Conservation (phyloP, 2,329 filamentous ascomycete species). For the Penicillium hesseltinei region DNA sequence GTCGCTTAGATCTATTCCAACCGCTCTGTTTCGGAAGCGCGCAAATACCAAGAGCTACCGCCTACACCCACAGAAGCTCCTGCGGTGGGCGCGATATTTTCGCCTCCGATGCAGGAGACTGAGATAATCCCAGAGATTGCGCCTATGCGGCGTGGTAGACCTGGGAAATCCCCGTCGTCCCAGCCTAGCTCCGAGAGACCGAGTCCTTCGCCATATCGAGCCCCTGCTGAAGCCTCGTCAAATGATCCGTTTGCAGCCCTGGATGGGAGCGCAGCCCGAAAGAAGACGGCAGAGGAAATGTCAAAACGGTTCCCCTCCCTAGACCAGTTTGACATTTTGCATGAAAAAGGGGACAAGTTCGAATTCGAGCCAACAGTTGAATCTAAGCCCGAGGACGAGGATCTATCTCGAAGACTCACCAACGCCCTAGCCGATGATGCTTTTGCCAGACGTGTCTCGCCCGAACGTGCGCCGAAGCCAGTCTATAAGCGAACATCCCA, state of each 20-base stretch:
- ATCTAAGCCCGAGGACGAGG: constrained; percentile 46
- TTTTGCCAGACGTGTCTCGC: constrained; percentile 57
- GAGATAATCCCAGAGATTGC: constrained; percentile 81
- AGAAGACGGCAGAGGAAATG: constrained; percentile 68
- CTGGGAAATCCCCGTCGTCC: constrained; percentile 52
- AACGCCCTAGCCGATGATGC: constrained; percentile 81
- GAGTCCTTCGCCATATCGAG: constrained; percentile 67
- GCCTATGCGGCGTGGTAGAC: constrained; percentile 87
- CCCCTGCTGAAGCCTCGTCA: constrained; percentile 46
- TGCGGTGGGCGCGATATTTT: constrained; percentile 75
- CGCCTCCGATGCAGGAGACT: constrained; percentile 68
- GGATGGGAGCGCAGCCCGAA: constrained; percentile 62
- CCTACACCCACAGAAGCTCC: constrained; percentile 56
- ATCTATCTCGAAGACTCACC: constrained; percentile 65
- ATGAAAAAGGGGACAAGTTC: constrained; percentile 80
- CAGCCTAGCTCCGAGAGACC: constrained; percentile 53
- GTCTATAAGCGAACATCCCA: constrained; percentile 26
- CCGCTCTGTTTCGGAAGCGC: constrained; percentile 63
- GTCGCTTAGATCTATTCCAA: constrained; percentile 65
- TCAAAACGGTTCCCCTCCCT: constrained; percentile 83
- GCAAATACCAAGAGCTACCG: constrained; percentile 60
- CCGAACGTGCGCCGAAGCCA: constrained; percentile 35
- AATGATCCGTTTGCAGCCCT: constrained; percentile 89
- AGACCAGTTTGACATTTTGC: constrained; percentile 87
- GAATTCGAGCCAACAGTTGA: constrained; percentile 67